These are phyloP conservation scores for Pseudogymnoascus sp. DNA, from an alignment of 2,329 filamentous ascomycete species.

Conservation along the genomic window DNA sequence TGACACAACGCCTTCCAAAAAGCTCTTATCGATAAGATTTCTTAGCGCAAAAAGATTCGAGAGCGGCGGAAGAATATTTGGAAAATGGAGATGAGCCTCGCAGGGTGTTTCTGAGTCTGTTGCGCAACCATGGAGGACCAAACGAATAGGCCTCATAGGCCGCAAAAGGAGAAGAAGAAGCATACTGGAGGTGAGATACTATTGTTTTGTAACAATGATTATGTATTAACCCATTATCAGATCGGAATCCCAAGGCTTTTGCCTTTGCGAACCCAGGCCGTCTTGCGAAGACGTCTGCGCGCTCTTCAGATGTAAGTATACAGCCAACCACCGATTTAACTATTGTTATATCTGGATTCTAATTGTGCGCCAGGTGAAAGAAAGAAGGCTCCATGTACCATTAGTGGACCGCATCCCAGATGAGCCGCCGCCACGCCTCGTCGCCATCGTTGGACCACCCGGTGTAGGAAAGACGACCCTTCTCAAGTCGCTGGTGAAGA, in stretches of 20 bases:
- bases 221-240: constrained; percentile 16
- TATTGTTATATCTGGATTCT: constrained; percentile 11
- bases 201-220: background rate
- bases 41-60: constrained; percentile 6
- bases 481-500: constrained; percentile 84
- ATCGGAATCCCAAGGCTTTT: constrained; percentile 30
- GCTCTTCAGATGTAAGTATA: constrained; percentile 42
- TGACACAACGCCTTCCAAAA: background rate
- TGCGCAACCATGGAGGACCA: constrained; percentile 64
- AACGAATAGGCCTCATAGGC: constrained; percentile 74
- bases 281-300: constrained; percentile 33
- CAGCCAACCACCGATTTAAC: constrained; percentile 8
- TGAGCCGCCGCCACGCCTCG: constrained; percentile 86
- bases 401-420: constrained; percentile 93
- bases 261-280: constrained; percentile 29
- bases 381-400: constrained; percentile 92
- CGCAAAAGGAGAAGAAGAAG: constrained; percentile 83
- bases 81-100: constrained; percentile 6
- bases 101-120: constrained; percentile 6
- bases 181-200: constrained; percentile 46
- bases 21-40: constrained; percentile 8
- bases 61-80: constrained; percentile 4
- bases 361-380: constrained; percentile 58
- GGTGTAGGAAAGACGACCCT: constrained; percentile 94
- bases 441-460: constrained; percentile 88